Evolutionary conservation across 805 yeast genomes (phyloP).

Genomic region (Dipodascus albidus): DNA sequence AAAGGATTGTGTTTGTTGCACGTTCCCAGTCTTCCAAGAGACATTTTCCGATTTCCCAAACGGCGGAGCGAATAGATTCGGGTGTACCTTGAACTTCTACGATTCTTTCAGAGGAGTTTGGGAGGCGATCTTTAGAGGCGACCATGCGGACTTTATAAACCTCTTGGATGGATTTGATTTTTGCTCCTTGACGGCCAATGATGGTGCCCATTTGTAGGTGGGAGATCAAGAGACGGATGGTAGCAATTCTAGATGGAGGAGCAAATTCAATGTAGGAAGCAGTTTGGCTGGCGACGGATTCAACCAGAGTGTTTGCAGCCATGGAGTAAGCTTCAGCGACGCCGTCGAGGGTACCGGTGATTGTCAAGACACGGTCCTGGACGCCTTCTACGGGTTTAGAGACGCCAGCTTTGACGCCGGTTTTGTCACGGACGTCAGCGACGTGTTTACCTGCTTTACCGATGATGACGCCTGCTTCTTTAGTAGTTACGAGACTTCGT

Average conservation of each 20-base stretch:
- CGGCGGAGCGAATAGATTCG: conserved; percentile 44
- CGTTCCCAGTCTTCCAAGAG: conserved; percentile 64
- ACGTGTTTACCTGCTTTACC: conserved; percentile 78
- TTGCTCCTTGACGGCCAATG: conserved; percentile 72
- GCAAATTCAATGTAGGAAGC: conserved; percentile 43
- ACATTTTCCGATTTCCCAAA: conserved; percentile 53
- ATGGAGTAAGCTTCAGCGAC: conserved; percentile 60
- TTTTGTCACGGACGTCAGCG: conserved; percentile 60
- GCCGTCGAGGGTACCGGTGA: conserved; percentile 59
- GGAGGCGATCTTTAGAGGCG: conserved; percentile 74
- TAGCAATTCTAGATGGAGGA: conserved; percentile 38
- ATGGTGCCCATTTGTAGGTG: conserved; percentile 82
- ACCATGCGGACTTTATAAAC: conserved; percentile 63
- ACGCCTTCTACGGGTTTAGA: conserved; percentile 71
- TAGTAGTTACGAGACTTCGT: conserved; percentile 62
- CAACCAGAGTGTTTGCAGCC: conserved; percentile 54
- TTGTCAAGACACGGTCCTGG: conserved; percentile 71
- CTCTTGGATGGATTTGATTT: conserved; percentile 71
- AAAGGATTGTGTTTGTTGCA: conserved; percentile 52
- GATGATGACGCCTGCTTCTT: conserved; percentile 83
- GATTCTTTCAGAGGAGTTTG: conserved; percentile 72
- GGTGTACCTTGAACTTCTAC: conserved; percentile 81
- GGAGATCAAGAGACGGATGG: conserved; percentile 63
- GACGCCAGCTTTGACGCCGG: conserved; percentile 77
- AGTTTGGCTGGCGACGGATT: conserved; percentile 38